Evolutionary conservation across 2,329 filamentous ascomycete species (phyloP).

Genomic region (Fusarium annulatum): DNA sequence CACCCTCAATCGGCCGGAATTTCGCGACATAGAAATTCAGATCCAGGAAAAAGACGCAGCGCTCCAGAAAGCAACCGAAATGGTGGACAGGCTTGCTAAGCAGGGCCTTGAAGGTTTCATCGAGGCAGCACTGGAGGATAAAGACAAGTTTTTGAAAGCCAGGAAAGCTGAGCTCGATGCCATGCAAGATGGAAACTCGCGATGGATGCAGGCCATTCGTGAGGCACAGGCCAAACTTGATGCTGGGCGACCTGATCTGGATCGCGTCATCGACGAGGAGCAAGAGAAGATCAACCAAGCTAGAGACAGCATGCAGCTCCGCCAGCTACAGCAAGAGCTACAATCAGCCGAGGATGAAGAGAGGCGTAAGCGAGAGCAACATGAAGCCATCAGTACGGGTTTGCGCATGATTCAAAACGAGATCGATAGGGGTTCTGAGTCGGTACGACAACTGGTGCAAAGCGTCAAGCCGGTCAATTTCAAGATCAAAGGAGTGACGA

Average conservation of each 20-base stretch:
- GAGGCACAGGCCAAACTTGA: not conserved
- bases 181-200: not conserved
- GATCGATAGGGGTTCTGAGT: not conserved
- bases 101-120: not conserved
- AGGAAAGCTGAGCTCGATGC: not conserved
- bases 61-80: no score
- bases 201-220: not conserved
- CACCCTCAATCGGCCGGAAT: no score
- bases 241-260: not conserved
- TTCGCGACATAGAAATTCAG: no score
- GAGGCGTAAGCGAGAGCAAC: not conserved
- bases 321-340: not conserved
- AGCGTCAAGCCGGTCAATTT: no score
- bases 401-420: not conserved
- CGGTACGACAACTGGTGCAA: not conserved
- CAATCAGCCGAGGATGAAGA: not conserved
- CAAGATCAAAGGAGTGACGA: no score
- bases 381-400: not conserved
- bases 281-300: not conserved
- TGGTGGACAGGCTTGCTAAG: no score
- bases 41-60: no score
- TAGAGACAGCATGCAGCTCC: not conserved
- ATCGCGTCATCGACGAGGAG: not conserved
- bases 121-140: not conserved
- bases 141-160: not conserved